These are phyloP conservation scores for Apophysomyces trapeziformis DNA, from an alignment of 371 early-diverging fungal species.

Conservation along the genomic window DNA sequence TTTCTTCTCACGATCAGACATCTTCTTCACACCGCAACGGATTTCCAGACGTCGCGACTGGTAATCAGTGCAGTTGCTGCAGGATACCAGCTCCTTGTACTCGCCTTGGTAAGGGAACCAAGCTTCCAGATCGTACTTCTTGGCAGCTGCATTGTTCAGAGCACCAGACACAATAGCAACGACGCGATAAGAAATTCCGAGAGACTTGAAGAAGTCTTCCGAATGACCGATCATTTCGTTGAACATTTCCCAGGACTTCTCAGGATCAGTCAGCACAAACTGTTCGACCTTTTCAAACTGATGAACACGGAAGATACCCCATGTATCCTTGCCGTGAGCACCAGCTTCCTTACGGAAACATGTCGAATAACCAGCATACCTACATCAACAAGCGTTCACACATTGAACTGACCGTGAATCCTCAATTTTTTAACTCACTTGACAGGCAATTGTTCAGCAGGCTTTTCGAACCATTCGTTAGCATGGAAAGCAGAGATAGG, in stretches of 20 bases:
- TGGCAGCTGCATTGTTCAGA: conserved; percentile 99
- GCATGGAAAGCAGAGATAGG: conserved; percentile 98
- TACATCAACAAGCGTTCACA: conserved; percentile 10
- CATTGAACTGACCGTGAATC: background rate
- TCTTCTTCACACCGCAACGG: conserved; percentile 97
- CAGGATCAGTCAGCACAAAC: conserved; percentile 97
- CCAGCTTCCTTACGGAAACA: conserved; percentile 99
- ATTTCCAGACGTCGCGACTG: conserved; percentile 97
- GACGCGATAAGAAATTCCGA: conserved; percentile 95
- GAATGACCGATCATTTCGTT: conserved; percentile 95
- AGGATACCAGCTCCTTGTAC: conserved; percentile 99
- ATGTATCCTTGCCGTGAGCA: conserved; percentile 98
- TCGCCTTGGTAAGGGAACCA: conserved; percentile 99
- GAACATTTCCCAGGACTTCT: conserved; percentile 98
- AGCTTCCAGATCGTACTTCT: conserved; percentile 99
- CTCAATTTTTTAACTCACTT: conserved; percentile 55
- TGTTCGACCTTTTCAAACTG: conserved; percentile 99
- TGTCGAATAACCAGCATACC: conserved; percentile 97
- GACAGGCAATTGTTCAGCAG: conserved; percentile 89
- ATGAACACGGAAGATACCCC: conserved; percentile 99
- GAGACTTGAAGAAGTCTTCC: conserved; percentile 97
- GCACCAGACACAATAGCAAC: conserved; percentile 98
- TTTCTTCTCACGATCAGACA: conserved; percentile 94
- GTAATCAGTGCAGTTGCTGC: conserved; percentile 99
- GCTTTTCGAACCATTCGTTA: conserved; percentile 96